Evolutionary conservation across 257 asterid genomes (phyloP), one percentile per base, ranked within the genome.

Genomic region (Przewalskia tangutica): DNA sequence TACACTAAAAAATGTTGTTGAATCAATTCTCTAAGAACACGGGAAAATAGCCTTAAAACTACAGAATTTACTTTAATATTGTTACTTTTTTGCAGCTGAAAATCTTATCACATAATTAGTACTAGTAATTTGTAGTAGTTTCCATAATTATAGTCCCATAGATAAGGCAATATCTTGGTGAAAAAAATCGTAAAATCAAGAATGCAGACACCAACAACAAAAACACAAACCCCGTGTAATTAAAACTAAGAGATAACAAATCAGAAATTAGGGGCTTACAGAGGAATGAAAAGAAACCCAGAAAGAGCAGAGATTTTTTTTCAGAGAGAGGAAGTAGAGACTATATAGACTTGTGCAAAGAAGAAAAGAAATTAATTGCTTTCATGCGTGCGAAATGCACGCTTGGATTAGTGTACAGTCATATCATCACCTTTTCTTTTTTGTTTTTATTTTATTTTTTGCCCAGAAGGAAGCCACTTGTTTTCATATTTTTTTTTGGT

Each of bases 371-470:
- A 46, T 23, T 48, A 78, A 64, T 73, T 48, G 73, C 65, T 77
- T 75, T 81, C 77, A 65, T 81, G 48, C 78, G 83, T 81, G 78
- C 76, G 65, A 81, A 65, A 54, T 42, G 83, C 83, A 80, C 83
- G 64, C 83, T 64, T 80, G 77, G 79, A 46, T 73, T 73, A 6
- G 79, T 73, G 60, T 73, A 73, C 23, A 73, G 50, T 75, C 80
- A 50, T 75, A 50, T 50, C 62, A 23, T 14, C 16, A 2, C 2
- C 0, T 68, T 9, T 66, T 14, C 14, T 32, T 2, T 1, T 14
- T 34, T 18, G 13, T 36, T 36, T 0, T 14, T 38, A 4, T 7
- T 7, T 56, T n/a, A 2, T 17, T 55, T 17, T 2, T 6, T 0
- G 51, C 4, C 51, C 36, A 66, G 76, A 38, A 36, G 51, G 13